A percentile compares a stretch with the other conserved stretches of the same genome.
These are phyloP conservation scores for Talaromyces nanjingensis DNA, from an alignment of 495 filamentous ascomycete species.

Conservation along the genomic window DNA sequence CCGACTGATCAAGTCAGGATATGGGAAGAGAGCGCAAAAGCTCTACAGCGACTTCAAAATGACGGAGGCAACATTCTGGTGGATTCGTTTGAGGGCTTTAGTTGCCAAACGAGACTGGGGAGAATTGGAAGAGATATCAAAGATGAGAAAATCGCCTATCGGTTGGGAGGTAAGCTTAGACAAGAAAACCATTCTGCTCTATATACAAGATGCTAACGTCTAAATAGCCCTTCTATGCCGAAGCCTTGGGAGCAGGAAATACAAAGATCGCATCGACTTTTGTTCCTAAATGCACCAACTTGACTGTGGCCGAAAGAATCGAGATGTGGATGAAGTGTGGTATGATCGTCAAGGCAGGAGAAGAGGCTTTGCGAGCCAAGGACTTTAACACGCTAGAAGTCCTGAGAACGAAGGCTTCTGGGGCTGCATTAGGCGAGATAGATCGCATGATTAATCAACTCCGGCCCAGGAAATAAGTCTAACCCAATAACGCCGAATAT, in stretches of 20 bases:
- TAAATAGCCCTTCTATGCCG: slow-evolving; percentile 80
- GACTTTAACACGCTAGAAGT: slow-evolving; percentile 62
- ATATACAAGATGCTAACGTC: slow-evolving; percentile 17
- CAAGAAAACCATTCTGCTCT: slow-evolving; percentile 6
- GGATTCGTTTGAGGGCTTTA: slow-evolving; percentile 82
- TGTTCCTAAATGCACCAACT: slow-evolving; percentile 73
- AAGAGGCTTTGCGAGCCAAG: slow-evolving; percentile 80
- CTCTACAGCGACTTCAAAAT: slow-evolving; percentile 89
- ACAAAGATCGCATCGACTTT: slow-evolving; percentile 76
- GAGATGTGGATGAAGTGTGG: slow-evolving; percentile 97
- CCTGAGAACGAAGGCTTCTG: slow-evolving; percentile 49
- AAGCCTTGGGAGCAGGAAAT: slow-evolving; percentile 82
- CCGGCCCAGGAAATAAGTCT: slow-evolving; percentile 37
- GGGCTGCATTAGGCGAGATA: slow-evolving; percentile 47
- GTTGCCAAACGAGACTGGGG: slow-evolving; percentile 85
- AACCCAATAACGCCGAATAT: slow-evolving; percentile 4
- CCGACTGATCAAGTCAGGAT: slow-evolving; percentile 66
- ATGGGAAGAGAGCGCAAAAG: slow-evolving; percentile 74
- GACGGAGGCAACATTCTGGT: slow-evolving; percentile 81
- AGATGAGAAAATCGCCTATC: slow-evolving; percentile 72
- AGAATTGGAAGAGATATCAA: slow-evolving; percentile 79
- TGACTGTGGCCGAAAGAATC: slow-evolving; percentile 59
- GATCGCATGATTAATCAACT: slow-evolving; percentile 56
- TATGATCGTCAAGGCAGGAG: slow-evolving; percentile 80
- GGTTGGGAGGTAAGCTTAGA: slow-evolving; percentile 75